phyloP scores from a whole-genome alignment of 495 filamentous ascomycete genomes.

The Xylaria castorea region DNA sequence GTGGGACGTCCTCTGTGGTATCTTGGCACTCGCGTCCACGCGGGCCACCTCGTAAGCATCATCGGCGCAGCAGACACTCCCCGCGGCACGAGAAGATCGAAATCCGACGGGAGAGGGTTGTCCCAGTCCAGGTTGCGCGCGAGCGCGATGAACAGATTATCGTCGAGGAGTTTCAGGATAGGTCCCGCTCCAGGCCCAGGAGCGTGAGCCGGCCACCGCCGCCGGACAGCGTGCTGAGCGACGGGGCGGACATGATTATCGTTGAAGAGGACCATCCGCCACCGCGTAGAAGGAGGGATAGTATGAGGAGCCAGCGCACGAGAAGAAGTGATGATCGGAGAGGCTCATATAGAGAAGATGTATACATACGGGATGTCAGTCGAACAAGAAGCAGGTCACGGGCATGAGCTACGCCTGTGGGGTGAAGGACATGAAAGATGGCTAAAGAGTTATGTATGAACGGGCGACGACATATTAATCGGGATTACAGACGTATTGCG shows the following conservation, averaged over 20 bases:
- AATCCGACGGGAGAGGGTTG: constrained; percentile 41
- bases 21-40: constrained; percentile 41
- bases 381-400: constrained; percentile 39
- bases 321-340: constrained; percentile 44
- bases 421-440: neutral
- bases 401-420: constrained; percentile 22
- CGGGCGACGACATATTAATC: neutral
- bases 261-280: constrained; percentile 52
- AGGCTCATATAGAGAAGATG: constrained; percentile 42
- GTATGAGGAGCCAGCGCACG: constrained; percentile 40
- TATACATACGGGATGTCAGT: constrained; percentile 40
- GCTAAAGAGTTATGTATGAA: neutral
- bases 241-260: constrained; percentile 54
- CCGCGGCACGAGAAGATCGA: constrained; percentile 45
- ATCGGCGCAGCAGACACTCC: constrained; percentile 29
- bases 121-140: constrained; percentile 37
- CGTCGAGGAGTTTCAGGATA: constrained; percentile 44
- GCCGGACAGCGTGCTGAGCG: constrained; percentile 25
- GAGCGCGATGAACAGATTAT: constrained; percentile 43
- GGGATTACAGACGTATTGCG: neutral
- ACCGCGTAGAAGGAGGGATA: constrained; percentile 35
- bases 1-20: constrained; percentile 33
- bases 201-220: constrained; percentile 31
- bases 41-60: constrained; percentile 32
- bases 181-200: constrained; percentile 24